phyloP scores from a whole-genome alignment of 345 rosid species.

The Murraya paniculata region DNA sequence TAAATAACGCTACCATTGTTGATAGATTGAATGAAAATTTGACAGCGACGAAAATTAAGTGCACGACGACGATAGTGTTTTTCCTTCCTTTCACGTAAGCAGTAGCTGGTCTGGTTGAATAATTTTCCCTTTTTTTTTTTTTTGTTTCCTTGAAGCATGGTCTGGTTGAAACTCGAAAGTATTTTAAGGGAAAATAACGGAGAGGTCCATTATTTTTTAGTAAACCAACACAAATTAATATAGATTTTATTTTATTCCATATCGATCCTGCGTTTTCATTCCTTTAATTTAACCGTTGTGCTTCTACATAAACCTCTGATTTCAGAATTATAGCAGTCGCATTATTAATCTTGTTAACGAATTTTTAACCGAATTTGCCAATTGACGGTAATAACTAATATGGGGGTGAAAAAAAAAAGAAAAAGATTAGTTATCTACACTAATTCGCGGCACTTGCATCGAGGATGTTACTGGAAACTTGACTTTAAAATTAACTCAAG shows the following conservation, averaged over 20 bases:
- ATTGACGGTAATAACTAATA: too few species aligned
- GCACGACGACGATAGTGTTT: not conserved
- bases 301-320: too few species aligned
- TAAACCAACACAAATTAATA: too few species aligned
- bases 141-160: not conserved
- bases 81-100: not conserved
- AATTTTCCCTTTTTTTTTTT: too few species aligned
- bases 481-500: not conserved
- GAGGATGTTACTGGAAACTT: not conserved
- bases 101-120: not conserved
- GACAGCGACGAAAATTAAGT: not conserved
- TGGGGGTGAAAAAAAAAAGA: too few species aligned
- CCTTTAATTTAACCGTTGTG: not conserved
- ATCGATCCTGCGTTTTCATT: not conserved
- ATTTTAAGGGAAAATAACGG: not conserved
- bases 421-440: too few species aligned
- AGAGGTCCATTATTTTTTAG: not conserved
- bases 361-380: too few species aligned
- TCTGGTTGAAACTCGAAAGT: too few species aligned
- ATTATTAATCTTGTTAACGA: too few species aligned
- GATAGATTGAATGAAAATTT: not conserved
- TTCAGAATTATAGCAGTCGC: too few species aligned
- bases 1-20: slow-evolving; percentile 29
- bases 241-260: not conserved
- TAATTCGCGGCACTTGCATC: not conserved